phyloP scores from a whole-genome alignment of 768 basidiomycete genomes.

The Epithele typhae region DNA sequence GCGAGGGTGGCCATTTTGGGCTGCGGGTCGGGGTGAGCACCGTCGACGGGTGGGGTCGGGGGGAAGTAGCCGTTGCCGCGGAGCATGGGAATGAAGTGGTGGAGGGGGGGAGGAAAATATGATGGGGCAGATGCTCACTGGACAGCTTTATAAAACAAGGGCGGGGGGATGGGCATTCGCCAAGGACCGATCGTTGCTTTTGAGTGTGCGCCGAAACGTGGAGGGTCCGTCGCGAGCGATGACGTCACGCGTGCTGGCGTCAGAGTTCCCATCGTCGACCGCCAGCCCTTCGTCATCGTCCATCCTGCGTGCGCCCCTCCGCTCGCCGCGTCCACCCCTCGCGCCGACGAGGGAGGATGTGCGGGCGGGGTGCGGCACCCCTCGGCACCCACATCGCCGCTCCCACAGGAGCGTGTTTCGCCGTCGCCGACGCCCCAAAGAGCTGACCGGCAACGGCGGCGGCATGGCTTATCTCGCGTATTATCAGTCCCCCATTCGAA shows the following conservation, averaged over 20 bases:
- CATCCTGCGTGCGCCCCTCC: too few species aligned
- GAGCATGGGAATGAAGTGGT: background rate
- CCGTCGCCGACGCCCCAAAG: background rate
- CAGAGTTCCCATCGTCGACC: too few species aligned
- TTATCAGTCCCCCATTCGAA: constrained; percentile 18
- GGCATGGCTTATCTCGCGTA: constrained; percentile 7
- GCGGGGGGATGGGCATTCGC: background rate
- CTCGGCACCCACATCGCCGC: too few species aligned
- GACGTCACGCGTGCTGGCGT: constrained; percentile 13
- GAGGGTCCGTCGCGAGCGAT: background rate
- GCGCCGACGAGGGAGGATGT: too few species aligned
- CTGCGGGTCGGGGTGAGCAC: constrained; percentile 17
- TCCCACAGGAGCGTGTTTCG: background rate
- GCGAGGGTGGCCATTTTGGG: constrained; percentile 9
- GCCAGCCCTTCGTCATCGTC: too few species aligned
- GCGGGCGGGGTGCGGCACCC: too few species aligned
- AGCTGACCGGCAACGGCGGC: background rate
- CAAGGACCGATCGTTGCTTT: too few species aligned
- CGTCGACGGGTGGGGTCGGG: constrained; percentile 25
- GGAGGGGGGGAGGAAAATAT: background rate
- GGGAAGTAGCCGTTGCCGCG: constrained; percentile 29
- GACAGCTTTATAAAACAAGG: background rate
- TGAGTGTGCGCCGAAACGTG: background rate
- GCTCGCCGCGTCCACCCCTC: background rate
- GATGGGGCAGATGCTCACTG: constrained; percentile 4